A percentile compares a stretch with the other conserved stretches of the same genome.
These are phyloP conservation scores for Solanum rostratum DNA, from an alignment of 257 asterid genomes.

Conservation along the genomic window DNA sequence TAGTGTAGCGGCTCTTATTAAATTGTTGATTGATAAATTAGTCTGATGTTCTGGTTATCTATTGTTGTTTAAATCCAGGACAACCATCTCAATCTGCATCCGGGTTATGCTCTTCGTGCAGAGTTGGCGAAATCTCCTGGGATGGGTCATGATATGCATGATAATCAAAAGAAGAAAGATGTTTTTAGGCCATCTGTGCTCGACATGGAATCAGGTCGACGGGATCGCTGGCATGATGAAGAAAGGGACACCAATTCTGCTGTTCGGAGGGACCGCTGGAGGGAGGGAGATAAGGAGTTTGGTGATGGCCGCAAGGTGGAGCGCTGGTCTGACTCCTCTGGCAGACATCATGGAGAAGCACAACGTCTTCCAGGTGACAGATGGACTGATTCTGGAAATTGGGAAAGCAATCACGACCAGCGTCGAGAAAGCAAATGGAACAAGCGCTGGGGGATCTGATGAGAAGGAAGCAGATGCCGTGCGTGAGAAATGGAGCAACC, in stretches of 20 bases:
- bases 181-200: conserved; percentile 92
- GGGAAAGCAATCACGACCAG: conserved; percentile 61
- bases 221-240: conserved; percentile 94
- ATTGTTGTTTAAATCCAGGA: conserved; percentile 30
- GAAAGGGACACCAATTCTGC: conserved; percentile 84
- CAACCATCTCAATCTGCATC: conserved; percentile 29
- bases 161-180: conserved; percentile 62
- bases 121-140: conserved; percentile 46
- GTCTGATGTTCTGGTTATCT: not conserved
- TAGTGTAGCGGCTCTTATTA: not conserved
- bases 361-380: conserved; percentile 69
- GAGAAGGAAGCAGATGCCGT: conserved; percentile 40
- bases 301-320: conserved; percentile 53
- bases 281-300: conserved; percentile 78
- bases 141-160: conserved; percentile 35
- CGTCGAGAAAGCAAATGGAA: conserved; percentile 95
- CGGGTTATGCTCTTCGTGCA: conserved; percentile 28
- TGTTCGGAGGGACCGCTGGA: conserved; percentile 75
- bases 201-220: conserved; percentile 66
- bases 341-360: conserved; percentile 56
- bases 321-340: conserved; percentile 67
- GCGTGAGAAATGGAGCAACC: conserved; percentile 69
- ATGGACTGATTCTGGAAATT: conserved; percentile 63
- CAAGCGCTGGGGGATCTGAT: conserved; percentile 87
- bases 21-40: not conserved